phyloP scores from a whole-genome alignment of 306 rosid species.

The Coriaria nepalensis region DNA sequence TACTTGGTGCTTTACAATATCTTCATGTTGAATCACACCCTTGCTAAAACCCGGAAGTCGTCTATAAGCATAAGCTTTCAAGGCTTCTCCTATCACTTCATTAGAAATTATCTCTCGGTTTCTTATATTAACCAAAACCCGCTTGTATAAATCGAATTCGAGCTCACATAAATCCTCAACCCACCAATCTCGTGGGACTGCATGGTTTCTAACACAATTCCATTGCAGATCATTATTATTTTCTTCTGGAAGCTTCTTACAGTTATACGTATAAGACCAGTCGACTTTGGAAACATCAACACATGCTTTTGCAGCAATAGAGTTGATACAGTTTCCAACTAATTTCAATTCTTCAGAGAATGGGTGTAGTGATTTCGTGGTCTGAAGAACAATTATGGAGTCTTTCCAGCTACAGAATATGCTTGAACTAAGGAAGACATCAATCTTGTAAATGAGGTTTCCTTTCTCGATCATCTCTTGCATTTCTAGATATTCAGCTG shows the following conservation, averaged over 20 bases:
- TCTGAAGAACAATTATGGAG: slow-evolving; percentile 87
- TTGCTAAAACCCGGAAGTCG: slow-evolving; percentile 72
- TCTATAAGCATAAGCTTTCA: slow-evolving; percentile 78
- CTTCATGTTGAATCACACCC: slow-evolving; percentile 54
- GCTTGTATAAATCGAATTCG: slow-evolving; percentile 62
- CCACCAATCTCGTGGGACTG: slow-evolving; percentile 97
- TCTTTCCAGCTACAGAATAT: slow-evolving; percentile 97
- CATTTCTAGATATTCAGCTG: slow-evolving; percentile 92
- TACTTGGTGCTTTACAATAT: slow-evolving; percentile 33
- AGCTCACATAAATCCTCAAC: slow-evolving; percentile 93
- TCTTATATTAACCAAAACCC: slow-evolving; percentile 46
- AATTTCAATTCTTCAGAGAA: slow-evolving; percentile 64
- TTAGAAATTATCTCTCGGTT: slow-evolving; percentile 31
- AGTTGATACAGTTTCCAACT: slow-evolving; percentile 55
- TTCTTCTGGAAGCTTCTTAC: slow-evolving; percentile 77
- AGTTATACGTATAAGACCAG: slow-evolving; percentile 87
- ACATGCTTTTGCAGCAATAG: slow-evolving; percentile 65
- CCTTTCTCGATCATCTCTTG: slow-evolving; percentile 77
- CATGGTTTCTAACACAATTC: slow-evolving; percentile 45
- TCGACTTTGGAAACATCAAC: slow-evolving; percentile 70
- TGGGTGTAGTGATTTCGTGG: slow-evolving; percentile 50
- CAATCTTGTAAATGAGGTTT: slow-evolving; percentile 87
- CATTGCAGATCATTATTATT: slow-evolving; percentile 45
- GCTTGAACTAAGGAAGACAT: slow-evolving; percentile 83
- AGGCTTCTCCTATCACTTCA: slow-evolving; percentile 86